phyloP scores from a whole-genome alignment of 2,329 filamentous ascomycete genomes.

The Scleromitrula shiraiana region DNA sequence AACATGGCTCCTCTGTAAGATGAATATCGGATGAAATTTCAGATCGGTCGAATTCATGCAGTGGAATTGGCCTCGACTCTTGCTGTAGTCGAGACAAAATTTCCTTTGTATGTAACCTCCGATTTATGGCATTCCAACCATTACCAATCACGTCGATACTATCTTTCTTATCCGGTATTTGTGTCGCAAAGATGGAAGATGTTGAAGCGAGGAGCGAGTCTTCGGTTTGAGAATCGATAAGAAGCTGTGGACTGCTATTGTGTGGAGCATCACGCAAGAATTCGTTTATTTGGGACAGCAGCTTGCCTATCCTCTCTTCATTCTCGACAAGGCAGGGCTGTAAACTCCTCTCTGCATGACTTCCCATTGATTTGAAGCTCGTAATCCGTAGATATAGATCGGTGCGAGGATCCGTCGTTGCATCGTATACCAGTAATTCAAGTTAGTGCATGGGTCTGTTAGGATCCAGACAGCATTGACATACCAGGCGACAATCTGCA shows the following conservation, averaged over 20 bases:
- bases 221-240: neutral
- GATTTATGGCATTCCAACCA: neutral
- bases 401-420: neutral
- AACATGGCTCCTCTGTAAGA: too few relatives aligned
- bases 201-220: neutral
- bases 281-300: neutral
- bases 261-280: neutral
- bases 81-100: too few relatives aligned
- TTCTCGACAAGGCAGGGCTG: neutral
- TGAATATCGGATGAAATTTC: too few relatives aligned
- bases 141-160: neutral
- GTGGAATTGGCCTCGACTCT: too few relatives aligned
- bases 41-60: too few relatives aligned
- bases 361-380: conserved; percentile 8
- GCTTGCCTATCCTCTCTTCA: neutral
- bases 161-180: neutral
- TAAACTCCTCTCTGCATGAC: conserved; percentile 6
- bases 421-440: neutral
- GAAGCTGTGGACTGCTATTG: neutral
- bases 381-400: neutral
- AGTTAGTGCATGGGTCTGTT: too few relatives aligned
- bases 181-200: conserved; percentile 8
- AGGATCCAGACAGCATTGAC: too few relatives aligned
- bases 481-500: conserved; percentile 1
- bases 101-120: neutral